Conservation (phyloP, 176 grass and related monocot genomes). For the Musa troglodytarum region DNA sequence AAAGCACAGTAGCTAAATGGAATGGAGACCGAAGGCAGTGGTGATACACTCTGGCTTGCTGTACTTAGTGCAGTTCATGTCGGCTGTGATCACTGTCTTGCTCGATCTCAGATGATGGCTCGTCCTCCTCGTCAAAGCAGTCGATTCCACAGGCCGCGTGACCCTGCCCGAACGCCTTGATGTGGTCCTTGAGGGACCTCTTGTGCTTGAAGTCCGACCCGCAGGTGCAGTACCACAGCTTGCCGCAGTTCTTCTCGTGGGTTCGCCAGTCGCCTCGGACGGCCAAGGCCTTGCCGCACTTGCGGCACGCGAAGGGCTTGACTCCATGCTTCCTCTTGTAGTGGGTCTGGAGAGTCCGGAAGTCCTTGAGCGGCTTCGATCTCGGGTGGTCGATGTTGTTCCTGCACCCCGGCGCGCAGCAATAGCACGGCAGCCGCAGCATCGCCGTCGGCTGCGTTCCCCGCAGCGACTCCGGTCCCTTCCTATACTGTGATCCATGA, state of each 20-base stretch:
- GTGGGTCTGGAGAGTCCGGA: slow-evolving; percentile 89
- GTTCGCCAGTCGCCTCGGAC: slow-evolving; percentile 95
- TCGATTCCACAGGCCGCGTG: slow-evolving; percentile 44
- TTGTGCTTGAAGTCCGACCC: slow-evolving; percentile 99
- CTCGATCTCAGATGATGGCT: slow-evolving; percentile 5
- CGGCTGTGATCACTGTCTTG: neutral
- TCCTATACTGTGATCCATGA: slow-evolving; percentile 91
- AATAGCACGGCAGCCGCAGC: slow-evolving; percentile 87
- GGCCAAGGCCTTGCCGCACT: slow-evolving; percentile 94
- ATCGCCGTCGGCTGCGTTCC: slow-evolving; percentile 97
- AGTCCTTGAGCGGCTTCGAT: slow-evolving; percentile 86
- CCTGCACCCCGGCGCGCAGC: slow-evolving; percentile 78
- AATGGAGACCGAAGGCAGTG: no score
- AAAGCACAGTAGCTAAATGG: no score
- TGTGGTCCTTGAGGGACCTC: slow-evolving; percentile 92
- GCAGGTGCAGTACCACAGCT: slow-evolving; percentile 95
- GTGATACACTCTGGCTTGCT: no score
- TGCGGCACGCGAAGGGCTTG: slow-evolving; percentile 92
- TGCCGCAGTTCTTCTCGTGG: slow-evolving; percentile 98
- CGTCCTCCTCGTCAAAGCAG: slow-evolving; percentile 6
- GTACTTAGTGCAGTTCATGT: no score
- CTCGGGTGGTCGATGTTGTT: slow-evolving; percentile 97
- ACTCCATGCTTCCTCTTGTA: slow-evolving; percentile 98
- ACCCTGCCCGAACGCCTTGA: slow-evolving; percentile 67
- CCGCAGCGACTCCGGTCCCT: slow-evolving; percentile 77